Evolutionary conservation across 2,329 filamentous ascomycete genomes (phyloP), one percentile per base, ranked within the genome.

Genomic region (Mycosphaerella sp.): DNA sequence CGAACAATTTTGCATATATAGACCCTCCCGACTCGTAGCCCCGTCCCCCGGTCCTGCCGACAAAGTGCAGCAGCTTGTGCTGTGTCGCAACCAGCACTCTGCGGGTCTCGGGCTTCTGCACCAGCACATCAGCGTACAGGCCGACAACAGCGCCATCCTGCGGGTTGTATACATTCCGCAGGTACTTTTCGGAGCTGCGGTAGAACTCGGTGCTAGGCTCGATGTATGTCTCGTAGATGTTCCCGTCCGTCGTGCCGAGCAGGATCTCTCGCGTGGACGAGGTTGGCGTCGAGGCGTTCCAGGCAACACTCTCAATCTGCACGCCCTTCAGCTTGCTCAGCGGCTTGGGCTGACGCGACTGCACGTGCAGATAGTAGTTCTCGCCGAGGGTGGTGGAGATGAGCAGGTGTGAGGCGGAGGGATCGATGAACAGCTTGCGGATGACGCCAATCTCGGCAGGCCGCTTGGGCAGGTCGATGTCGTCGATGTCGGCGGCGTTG

Each of bases 361-460:
- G 92, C 9, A 90, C 92, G 70, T 98, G 93, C 8, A 98, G 86
- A 72, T 98, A 98, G 76, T 91, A 98, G 74, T 95, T 97, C 72
- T 98, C 93, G 69, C 90, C 90, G 40, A 90, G 81, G 4, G 89
- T 86, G 2, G 93, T 98, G 69, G 87, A 90, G 62, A 98, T 84
- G 60, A 98, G 82, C 29, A 98, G 78, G 74, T 98, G 93, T 5
- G 90, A 96, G 29, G 93, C 93, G 9, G 92, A 95, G 29, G 93
- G 92, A 68, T 98, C 93, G 67, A 98, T 86, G 74, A 98, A 98
- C 81, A 98, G 89, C 75, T 87, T 89, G 63, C 87, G 85, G 67
- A 98, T 97, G 49, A 95, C 81, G 62, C 93, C 93, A 56, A 93
- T 82, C 70, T 98, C 92, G 38, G 89, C 86, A 12, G 89, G 83